A percentile compares a stretch with the other conserved stretches of the same genome.
These are phyloP conservation scores for Aeschynomene evenia DNA, from an alignment of 306 rosid species.

Conservation along the genomic window DNA sequence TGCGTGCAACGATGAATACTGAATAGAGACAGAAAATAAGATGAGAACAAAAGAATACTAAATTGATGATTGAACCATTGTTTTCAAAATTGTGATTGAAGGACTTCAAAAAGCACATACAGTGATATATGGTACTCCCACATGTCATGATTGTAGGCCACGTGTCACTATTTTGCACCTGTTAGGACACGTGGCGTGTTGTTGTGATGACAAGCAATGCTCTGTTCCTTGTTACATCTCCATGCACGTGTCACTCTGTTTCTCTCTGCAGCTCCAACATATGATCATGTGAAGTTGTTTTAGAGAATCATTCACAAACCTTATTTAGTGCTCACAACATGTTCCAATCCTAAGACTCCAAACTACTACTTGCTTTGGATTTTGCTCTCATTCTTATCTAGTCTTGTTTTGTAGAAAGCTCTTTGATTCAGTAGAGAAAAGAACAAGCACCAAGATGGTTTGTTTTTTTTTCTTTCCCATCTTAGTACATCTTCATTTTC, in stretches of 20 bases:
- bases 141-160: slow-evolving; percentile 45
- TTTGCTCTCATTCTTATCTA: background rate
- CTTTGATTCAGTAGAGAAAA: background rate
- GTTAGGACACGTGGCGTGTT: slow-evolving; percentile 33
- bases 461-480: slow-evolving; percentile 18
- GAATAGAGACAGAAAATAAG: background rate
- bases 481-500: background rate
- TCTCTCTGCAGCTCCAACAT: background rate
- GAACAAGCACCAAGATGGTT: slow-evolving; percentile 37
- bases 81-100: background rate
- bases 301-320: slow-evolving; percentile 2
- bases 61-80: background rate
- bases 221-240: background rate
- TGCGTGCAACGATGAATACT: background rate
- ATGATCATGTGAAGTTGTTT: slow-evolving; percentile 15
- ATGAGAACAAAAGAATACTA: slow-evolving; percentile 26
- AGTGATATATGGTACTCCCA: slow-evolving; percentile 23
- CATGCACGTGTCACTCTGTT: slow-evolving; percentile 51
- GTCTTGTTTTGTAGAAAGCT: background rate
- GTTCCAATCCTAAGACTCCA: slow-evolving; percentile 7
- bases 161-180: slow-evolving; percentile 26
- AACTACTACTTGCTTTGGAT: slow-evolving; percentile 20
- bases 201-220: slow-evolving; percentile 30
- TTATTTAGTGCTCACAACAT: slow-evolving; percentile 25
- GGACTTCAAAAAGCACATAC: slow-evolving; percentile 2